Percentiles rank a stretch among this genome's conserved stretches.
Conservation (phyloP, 345 rosid species). For the Ceriops zippeliana region DNA sequence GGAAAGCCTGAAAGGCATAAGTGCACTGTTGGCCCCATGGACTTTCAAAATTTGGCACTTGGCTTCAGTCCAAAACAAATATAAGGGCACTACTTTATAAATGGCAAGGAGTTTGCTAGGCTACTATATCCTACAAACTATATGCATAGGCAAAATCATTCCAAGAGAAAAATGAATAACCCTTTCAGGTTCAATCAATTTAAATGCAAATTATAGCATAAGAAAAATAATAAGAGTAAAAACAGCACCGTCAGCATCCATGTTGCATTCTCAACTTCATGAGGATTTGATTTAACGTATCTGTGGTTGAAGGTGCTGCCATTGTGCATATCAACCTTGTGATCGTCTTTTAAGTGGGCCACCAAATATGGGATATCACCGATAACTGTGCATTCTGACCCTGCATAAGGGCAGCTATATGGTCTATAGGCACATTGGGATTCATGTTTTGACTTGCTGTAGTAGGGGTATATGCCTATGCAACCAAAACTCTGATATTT, state of each 20-base stretch:
- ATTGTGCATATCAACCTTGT: constrained; percentile 82
- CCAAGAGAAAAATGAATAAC: background rate
- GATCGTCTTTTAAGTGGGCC: constrained; percentile 71
- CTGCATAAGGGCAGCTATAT: constrained; percentile 75
- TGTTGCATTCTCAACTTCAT: constrained; percentile 79
- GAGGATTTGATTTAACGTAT: constrained; percentile 77
- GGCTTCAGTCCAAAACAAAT: no score
- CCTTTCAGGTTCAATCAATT: background rate
- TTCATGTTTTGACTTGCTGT: constrained; percentile 81
- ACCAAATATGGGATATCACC: constrained; percentile 77
- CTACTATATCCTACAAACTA: background rate
- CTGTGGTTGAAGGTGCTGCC: constrained; percentile 87
- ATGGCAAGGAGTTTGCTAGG: background rate
- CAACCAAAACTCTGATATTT: constrained; percentile 77
- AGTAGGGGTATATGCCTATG: constrained; percentile 67
- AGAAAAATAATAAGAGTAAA: background rate
- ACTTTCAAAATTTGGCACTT: background rate
- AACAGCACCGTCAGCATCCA: constrained; percentile 74
- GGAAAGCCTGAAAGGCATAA: background rate
- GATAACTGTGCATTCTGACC: constrained; percentile 68
- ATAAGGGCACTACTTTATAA: background rate
- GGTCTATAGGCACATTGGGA: constrained; percentile 63
- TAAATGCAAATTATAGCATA: constrained; percentile 3
- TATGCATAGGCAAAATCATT: background rate
- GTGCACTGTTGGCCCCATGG: background rate